Evolutionary conservation across 2,329 filamentous ascomycete genomes (phyloP).

Genomic region (Trichoderma harzianum): DNA sequence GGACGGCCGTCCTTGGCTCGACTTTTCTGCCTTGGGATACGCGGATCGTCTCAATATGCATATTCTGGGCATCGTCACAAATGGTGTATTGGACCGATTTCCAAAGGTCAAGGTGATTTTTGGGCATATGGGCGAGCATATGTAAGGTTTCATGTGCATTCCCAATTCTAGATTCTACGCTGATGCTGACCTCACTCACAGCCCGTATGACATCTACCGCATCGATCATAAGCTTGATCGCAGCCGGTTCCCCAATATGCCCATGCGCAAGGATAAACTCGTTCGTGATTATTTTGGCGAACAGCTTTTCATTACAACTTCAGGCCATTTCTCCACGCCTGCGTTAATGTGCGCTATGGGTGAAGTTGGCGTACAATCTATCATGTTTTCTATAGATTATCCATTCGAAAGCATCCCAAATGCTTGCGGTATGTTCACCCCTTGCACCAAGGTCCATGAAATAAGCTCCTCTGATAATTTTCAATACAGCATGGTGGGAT

Average conservation of each 20-base stretch:
- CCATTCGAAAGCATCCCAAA: constrained; percentile 40
- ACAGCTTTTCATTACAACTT: constrained; percentile 57
- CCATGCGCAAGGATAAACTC: constrained; percentile 45
- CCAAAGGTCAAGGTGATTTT: constrained; percentile 45
- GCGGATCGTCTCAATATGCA: constrained; percentile 58
- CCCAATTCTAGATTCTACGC: no score
- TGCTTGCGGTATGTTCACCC: constrained; percentile 2
- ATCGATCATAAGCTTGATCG: constrained; percentile 56
- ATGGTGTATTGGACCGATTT: constrained; percentile 47
- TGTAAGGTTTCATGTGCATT: constrained; percentile 22
- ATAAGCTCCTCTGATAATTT: background rate
- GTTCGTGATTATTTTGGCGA: constrained; percentile 52
- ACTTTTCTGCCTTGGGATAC: constrained; percentile 57
- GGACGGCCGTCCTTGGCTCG: constrained; percentile 55
- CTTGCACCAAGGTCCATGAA: background rate
- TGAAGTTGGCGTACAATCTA: constrained; percentile 48
- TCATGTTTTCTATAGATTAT: constrained; percentile 52
- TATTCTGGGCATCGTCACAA: constrained; percentile 48
- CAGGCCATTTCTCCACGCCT: constrained; percentile 52
- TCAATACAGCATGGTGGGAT: constrained; percentile 8
- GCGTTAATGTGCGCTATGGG: constrained; percentile 48
- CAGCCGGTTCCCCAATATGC: constrained; percentile 41
- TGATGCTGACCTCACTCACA: background rate
- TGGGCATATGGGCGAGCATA: constrained; percentile 47
- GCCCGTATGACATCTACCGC: constrained; percentile 46